Conservation (phyloP, 805 yeast genomes). For the Sporopachydermia quercuum region DNA sequence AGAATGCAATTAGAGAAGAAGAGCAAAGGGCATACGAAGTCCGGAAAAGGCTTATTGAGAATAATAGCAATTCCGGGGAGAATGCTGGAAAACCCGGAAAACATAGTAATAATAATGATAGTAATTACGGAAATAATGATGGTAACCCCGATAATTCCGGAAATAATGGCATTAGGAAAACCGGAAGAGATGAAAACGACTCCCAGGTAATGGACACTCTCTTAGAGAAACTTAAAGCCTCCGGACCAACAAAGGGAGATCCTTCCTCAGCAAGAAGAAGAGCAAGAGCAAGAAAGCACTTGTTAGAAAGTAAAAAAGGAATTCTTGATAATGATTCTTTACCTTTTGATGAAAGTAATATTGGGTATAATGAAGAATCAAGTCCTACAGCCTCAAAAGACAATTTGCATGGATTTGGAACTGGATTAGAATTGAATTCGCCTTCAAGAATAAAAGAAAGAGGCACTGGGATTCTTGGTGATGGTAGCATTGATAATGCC, state of each 20-base stretch:
- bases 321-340: slow-evolving; percentile 10
- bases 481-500: too few relatives aligned
- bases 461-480: slow-evolving; percentile 8
- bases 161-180: too few relatives aligned
- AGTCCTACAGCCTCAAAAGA: slow-evolving; percentile 1
- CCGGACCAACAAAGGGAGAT: slow-evolving; percentile 67
- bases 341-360: too few relatives aligned
- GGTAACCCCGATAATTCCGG: slow-evolving; percentile 19
- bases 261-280: slow-evolving; percentile 69
- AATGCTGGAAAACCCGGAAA: too few relatives aligned
- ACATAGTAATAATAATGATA: too few relatives aligned
- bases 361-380: not conserved
- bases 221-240: slow-evolving; percentile 73
- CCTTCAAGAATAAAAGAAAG: not conserved
- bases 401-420: slow-evolving; percentile 2
- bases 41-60: slow-evolving; percentile 47
- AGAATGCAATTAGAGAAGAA: slow-evolving; percentile 70
- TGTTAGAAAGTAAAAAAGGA: slow-evolving; percentile 25
- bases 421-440: slow-evolving; percentile 2
- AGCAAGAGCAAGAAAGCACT: slow-evolving; percentile 56
- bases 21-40: slow-evolving; percentile 65
- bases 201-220: slow-evolving; percentile 68
- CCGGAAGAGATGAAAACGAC: too few relatives aligned
- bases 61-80: not conserved
- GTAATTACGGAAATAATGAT: slow-evolving; percentile 7